Evolutionary conservation across 2,329 filamentous ascomycete genomes (phyloP), one percentile per base, ranked within the genome.

Genomic region (Trichophyton equinum): DNA sequence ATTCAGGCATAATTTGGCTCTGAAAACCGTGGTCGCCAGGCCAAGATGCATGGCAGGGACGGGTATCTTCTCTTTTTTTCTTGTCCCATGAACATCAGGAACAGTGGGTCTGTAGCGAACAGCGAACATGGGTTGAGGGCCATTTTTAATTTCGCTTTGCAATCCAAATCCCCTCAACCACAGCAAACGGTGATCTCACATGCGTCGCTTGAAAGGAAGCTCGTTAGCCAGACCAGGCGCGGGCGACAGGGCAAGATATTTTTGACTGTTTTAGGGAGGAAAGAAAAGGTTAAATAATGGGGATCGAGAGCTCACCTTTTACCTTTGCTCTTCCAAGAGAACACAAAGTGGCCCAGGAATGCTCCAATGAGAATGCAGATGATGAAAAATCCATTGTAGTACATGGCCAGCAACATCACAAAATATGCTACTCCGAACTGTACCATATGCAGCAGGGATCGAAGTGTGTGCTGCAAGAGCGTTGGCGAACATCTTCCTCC

Each of bases 311-410:
- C 65, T 57, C 63, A 71, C 69, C 66, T 66, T 27, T 63, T 61
- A 15, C 62, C 63, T 25, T 62, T 38, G 13, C 67, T 62, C 60
- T 88, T 86, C 86, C 87, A 91, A 33, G 84, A 82, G 70, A 89
- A 92, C 62, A 88, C 69, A 64, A 91, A 89, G 11, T 81, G 79
- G 15, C 89, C 89, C 4, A 91, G 61, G 65, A 83, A 89, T 0
- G 86, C 83, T 1, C 89, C 89, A 60, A 92, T 81, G 64, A 92
- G 82, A 71, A 94, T 89, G 66, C 84, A 89, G 62, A 92, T 85
- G 71, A 94, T 88, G 64, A 94, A 80, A 73, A 89, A 94, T 8
- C 85, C 81, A 62, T 85, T 85, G 72, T 79, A 85, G 64, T 84
- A 84, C 82, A 85, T 85, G 20, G 82, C 80, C 27, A 85, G 69